Base-by-base conservation (phyloP, 768 basidiomycete species). In the Xerocomus potaroensis region DNA sequence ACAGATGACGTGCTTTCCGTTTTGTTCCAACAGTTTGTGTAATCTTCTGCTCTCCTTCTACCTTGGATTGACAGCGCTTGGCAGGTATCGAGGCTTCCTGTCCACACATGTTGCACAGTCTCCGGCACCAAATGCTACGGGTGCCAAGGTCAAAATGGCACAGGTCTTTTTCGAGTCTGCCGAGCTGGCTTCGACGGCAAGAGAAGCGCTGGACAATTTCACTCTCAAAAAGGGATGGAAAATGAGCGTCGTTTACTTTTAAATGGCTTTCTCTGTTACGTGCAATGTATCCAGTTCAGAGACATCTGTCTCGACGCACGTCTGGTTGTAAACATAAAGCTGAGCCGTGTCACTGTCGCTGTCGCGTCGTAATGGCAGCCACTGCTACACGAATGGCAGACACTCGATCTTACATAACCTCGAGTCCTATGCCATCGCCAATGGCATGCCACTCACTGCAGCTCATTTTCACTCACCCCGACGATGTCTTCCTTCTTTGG, bases 401-500 rank as follows among this genome's bases (percentile, higher is more conserved):
- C n/a, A n/a, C n/a, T 32, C 45, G 37, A 46, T 34, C 30, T 41
- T 40, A 40, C 38, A 26, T 47, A 47, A 47, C 24, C 21, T 12
- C 19, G 26, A 15, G 26, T 33, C 41, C n/a, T 3, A 32, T 31
- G 26, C 24, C 34, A 45, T 48, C 50, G 47, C 52, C 59, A 49
- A 54, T 59, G 51, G 31, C 49, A 41, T 50, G 43, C 23, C 40
- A 43, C 35, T 36, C 40, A 12, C 38, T 7, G 24, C n/a, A 30
- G n/a, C 21, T 42, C 49, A 43, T 38, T 59, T 55, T 31, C 19
- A 41, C 45, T 45, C 42, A 42, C 48, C 54, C 32, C 40, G 34
- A 49, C 46, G 41, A 91, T 91, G 88, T 89, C 88, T 33, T 80
- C 88, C n/a, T 91, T 91, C 74, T 91, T 91, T 62, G 84, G 85